Evolutionary conservation across 331 rosid species (phyloP).

Genomic region (Quercus tomentella): DNA sequence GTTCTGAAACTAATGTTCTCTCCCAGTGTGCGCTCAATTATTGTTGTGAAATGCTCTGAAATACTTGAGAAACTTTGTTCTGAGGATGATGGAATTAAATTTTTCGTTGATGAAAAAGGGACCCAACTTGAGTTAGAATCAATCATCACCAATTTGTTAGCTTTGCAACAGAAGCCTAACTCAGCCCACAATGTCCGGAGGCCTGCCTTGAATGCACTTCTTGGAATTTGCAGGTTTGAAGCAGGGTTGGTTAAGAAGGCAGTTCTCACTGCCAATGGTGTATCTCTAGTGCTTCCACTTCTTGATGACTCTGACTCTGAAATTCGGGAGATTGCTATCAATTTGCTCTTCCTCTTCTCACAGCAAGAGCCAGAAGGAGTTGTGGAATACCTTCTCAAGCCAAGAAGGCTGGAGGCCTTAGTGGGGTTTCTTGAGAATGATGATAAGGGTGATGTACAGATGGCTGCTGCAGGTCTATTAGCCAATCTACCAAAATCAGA

Average conservation of each 20-base stretch:
- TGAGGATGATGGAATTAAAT: conserved; percentile 42
- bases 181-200: conserved; percentile 42
- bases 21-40: conserved; percentile 28
- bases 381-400: conserved; percentile 75
- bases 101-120: conserved; percentile 61
- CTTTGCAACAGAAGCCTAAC: conserved; percentile 40
- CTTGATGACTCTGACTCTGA: conserved; percentile 72
- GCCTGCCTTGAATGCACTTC: conserved; percentile 65
- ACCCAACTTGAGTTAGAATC: conserved; percentile 57
- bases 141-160: conserved; percentile 48
- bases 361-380: conserved; percentile 81
- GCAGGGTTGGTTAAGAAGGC: conserved; percentile 67
- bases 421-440: conserved; percentile 71
- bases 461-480: conserved; percentile 84
- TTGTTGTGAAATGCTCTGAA: conserved; percentile 51
- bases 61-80: conserved; percentile 70
- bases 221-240: conserved; percentile 72
- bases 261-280: conserved; percentile 60
- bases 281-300: conserved; percentile 63
- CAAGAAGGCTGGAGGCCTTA: conserved; percentile 80
- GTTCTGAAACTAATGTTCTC: conserved; percentile 48
- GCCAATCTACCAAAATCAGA: conserved; percentile 83
- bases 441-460: conserved; percentile 54
- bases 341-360: conserved; percentile 68
- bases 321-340: conserved; percentile 57